Evolutionary conservation across 345 rosid genomes (phyloP).

Genomic region (Bruguiera sexangula): DNA sequence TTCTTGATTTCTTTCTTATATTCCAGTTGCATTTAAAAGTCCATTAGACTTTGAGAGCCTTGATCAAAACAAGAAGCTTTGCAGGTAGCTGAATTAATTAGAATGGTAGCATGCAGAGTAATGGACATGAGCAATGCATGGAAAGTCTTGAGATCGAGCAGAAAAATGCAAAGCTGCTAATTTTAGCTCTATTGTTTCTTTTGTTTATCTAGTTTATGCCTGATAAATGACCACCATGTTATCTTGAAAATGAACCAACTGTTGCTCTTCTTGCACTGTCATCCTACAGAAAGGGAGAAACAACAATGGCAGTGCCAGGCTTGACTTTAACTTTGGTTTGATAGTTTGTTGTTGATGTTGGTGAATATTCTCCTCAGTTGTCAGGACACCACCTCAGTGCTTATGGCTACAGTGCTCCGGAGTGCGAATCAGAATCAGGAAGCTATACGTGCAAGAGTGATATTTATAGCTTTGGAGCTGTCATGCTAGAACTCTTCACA

Average conservation of each 20-base stretch:
- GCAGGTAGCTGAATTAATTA: neutral
- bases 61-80: neutral
- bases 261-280: too few relatives aligned
- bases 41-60: neutral
- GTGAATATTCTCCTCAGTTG: constrained; percentile 35
- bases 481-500: constrained; percentile 91
- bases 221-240: too few relatives aligned
- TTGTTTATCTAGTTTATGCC: too few relatives aligned
- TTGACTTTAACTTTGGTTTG: neutral
- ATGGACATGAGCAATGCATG: too few relatives aligned
- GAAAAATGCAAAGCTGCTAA: too few relatives aligned
- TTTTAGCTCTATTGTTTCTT: too few relatives aligned
- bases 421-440: constrained; percentile 74
- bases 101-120: too few relatives aligned
- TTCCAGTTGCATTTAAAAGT: neutral
- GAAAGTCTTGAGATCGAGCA: too few relatives aligned
- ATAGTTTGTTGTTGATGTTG: constrained; percentile 11
- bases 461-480: constrained; percentile 89
- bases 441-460: constrained; percentile 82
- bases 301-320: too few relatives aligned
- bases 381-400: constrained; percentile 35
- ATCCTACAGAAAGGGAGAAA: too few relatives aligned
- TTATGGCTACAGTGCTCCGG: constrained; percentile 66
- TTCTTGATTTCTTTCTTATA: neutral
- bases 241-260: too few relatives aligned